phyloP scores from a whole-genome alignment of 345 rosid genomes.

The Dovyalis caffra region DNA sequence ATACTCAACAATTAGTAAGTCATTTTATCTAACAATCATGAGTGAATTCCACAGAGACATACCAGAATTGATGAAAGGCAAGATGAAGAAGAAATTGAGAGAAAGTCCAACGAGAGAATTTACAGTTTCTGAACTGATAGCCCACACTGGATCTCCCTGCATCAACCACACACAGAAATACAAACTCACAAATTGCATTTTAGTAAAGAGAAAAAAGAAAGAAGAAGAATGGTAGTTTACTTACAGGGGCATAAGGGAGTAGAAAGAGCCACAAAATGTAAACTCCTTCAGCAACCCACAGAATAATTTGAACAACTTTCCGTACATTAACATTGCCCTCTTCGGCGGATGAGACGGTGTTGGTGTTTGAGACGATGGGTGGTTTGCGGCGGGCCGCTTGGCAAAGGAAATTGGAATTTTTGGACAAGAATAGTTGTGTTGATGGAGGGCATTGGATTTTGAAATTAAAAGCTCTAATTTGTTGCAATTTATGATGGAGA shows the following conservation, averaged over 20 bases:
- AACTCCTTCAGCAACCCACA: constrained; percentile 74
- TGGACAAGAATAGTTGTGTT: neutral
- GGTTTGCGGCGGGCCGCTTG: constrained; percentile 51
- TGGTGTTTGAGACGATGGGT: neutral
- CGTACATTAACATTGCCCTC: constrained; percentile 24
- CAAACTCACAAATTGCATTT: neutral
- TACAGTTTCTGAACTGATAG: constrained; percentile 70
- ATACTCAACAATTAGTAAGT: neutral
- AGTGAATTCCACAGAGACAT: neutral
- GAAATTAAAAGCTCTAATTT: constrained; percentile 4
- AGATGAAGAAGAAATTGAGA: constrained; percentile 86
- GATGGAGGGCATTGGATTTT: constrained; percentile 21
- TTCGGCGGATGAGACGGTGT: constrained; percentile 25
- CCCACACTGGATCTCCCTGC: constrained; percentile 97
- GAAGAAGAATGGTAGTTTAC: neutral
- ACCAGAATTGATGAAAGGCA: constrained; percentile 81
- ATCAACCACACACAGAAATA: neutral
- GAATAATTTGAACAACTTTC: constrained; percentile 41
- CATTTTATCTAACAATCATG: neutral
- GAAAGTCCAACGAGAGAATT: constrained; percentile 74
- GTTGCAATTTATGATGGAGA: neutral
- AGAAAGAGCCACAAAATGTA: constrained; percentile 91
- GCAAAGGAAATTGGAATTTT: constrained; percentile 12
- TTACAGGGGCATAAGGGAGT: constrained; percentile 87
- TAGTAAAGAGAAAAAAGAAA: neutral